These are phyloP conservation scores for Fusarium luffae DNA, from an alignment of 2,329 filamentous ascomycete species.

Conservation along the genomic window DNA sequence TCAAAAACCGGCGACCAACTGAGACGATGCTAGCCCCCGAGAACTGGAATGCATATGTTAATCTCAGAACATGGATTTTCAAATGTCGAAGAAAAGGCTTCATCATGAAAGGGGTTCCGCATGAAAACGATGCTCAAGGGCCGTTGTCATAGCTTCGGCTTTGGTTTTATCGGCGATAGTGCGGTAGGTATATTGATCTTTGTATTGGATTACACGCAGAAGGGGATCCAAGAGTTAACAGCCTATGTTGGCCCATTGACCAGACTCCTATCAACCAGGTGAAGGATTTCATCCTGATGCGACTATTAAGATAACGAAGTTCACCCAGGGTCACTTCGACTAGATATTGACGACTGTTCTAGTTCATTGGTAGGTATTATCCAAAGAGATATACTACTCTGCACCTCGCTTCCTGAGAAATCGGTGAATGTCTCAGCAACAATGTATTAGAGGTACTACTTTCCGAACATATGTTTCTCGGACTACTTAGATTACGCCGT, in stretches of 20 bases:
- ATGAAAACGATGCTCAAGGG: constrained; percentile 48
- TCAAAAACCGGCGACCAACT: constrained; percentile 46
- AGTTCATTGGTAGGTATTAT: neutral
- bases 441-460: neutral
- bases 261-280: neutral
- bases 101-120: constrained; percentile 45
- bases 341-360: neutral
- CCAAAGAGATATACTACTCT: neutral
- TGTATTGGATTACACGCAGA: constrained; percentile 58
- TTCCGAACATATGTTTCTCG: neutral
- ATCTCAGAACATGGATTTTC: constrained; percentile 49
- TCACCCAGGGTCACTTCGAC: too few species aligned
- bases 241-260: constrained; percentile 42
- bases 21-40: constrained; percentile 42
- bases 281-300: neutral
- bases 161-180: constrained; percentile 45
- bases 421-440: neutral
- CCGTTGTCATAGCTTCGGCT: constrained; percentile 41
- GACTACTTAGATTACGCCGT: neutral
- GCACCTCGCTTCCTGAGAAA: neutral
- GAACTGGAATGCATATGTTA: constrained; percentile 32
- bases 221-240: constrained; percentile 56
- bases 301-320: neutral
- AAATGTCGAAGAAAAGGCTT: constrained; percentile 50
- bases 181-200: constrained; percentile 49